phyloP scores from a whole-genome alignment of 2,329 filamentous ascomycete species.

The Zarea fungicola region DNA sequence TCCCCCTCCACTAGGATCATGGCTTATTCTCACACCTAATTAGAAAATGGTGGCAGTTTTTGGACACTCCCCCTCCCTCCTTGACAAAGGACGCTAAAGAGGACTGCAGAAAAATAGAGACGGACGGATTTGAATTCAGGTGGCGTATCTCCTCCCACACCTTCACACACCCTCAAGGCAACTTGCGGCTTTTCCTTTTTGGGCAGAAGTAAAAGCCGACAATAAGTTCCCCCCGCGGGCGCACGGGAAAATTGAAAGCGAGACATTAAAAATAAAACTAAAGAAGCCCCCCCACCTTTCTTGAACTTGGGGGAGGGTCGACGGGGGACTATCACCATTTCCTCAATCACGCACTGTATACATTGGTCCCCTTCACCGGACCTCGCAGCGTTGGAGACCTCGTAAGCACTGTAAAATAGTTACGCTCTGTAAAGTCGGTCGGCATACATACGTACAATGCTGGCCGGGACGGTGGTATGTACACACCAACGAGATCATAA shows the following conservation, averaged over 20 bases:
- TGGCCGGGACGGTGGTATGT: neutral
- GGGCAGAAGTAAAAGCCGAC: neutral
- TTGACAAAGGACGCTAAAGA: neutral
- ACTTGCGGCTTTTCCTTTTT: neutral
- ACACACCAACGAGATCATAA: too few species aligned
- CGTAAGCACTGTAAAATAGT: neutral
- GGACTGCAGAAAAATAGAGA: slow-evolving; percentile 2
- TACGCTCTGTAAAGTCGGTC: neutral
- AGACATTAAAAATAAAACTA: neutral
- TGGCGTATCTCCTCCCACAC: neutral
- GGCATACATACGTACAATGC: neutral
- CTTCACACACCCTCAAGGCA: neutral
- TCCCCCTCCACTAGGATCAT: neutral
- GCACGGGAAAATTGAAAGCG: neutral
- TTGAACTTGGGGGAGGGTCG: slow-evolving; percentile 1
- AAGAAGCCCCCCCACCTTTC: neutral
- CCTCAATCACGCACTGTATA: too few species aligned
- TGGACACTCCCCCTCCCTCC: neutral
- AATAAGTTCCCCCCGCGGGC: neutral
- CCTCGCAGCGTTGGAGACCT: neutral
- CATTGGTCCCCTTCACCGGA: too few species aligned
- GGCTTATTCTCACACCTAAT: neutral
- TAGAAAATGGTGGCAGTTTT: neutral
- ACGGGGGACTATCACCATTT: too few species aligned
- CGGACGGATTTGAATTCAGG: neutral